Conservation (phyloP, 78 protist genomes). For the Dictyostelium capitatum region DNA sequence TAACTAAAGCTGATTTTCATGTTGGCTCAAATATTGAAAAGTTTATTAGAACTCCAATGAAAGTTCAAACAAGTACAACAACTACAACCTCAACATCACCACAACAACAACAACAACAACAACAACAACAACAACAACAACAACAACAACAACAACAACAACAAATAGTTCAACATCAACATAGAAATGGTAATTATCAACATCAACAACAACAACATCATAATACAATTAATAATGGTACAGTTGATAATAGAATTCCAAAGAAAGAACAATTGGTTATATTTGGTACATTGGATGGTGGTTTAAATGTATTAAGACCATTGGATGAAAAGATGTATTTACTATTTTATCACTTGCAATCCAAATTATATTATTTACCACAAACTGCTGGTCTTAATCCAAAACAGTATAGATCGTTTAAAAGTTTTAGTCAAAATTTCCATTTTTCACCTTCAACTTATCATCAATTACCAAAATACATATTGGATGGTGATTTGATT, state of each 20-base stretch:
- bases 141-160: too few relatives aligned
- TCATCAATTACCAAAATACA: slow-evolving; percentile 11
- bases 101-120: background rate
- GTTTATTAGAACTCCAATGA: slow-evolving; percentile 57
- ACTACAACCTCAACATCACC: too few relatives aligned
- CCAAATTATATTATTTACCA: slow-evolving; percentile 37
- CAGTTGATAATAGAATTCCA: background rate
- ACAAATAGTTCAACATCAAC: too few relatives aligned
- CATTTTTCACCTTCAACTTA: slow-evolving; percentile 28
- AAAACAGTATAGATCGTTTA: slow-evolving; percentile 25
- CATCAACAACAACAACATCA: background rate
- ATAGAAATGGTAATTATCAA: background rate
- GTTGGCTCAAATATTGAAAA: slow-evolving; percentile 49
- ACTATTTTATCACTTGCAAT: slow-evolving; percentile 47
- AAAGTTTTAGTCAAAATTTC: slow-evolving; percentile 29
- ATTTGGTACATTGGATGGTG: slow-evolving; percentile 83
- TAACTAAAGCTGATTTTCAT: slow-evolving; percentile 59
- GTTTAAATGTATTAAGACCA: slow-evolving; percentile 57
- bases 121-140: background rate
- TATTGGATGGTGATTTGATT: slow-evolving; percentile 78
- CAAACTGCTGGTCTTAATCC: slow-evolving; percentile 82
- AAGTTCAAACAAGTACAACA: too few relatives aligned
- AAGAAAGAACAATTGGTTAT: slow-evolving; percentile 26
- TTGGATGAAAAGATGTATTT: slow-evolving; percentile 16
- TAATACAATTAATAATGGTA: background rate